A percentile compares a stretch with the other conserved stretches of the same genome.
Evolutionary conservation across 345 rosid genomes (phyloP).

Genomic region (Eucalyptus regnans): DNA sequence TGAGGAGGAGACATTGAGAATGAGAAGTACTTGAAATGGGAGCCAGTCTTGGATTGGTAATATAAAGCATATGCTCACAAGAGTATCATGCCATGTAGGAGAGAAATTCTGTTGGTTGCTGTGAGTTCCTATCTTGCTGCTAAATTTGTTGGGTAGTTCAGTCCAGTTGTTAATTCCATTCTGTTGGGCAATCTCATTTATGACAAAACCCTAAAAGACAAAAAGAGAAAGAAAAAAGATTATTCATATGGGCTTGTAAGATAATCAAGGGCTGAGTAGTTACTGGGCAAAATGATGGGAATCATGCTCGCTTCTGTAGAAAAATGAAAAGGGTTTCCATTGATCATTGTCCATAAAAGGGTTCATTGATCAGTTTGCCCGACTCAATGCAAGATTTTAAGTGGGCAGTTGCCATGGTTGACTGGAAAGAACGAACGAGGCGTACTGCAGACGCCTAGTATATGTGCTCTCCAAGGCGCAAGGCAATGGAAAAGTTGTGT

Average conservation of each 20-base stretch:
- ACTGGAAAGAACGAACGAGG: background rate
- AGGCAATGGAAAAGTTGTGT: background rate
- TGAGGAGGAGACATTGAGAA: background rate
- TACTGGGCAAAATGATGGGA: background rate
- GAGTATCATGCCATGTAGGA: background rate
- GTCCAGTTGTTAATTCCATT: background rate
- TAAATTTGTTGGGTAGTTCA: background rate
- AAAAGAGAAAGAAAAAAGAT: background rate
- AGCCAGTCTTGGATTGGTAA: background rate
- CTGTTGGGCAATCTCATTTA: background rate
- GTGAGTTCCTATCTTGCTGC: background rate
- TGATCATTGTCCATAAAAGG: background rate
- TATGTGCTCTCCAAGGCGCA: background rate
- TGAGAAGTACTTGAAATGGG: background rate
- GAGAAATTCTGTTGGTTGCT: background rate
- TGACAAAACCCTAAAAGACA: background rate
- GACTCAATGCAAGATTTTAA: background rate
- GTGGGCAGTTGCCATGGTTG: background rate
- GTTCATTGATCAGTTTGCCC: background rate
- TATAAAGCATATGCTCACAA: background rate
- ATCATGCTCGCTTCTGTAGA: background rate
- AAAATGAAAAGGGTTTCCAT: background rate
- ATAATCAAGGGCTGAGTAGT: background rate
- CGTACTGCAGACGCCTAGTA: background rate
- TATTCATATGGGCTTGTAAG: background rate